Conservation (phyloP, 768 basidiomycete species). For the Termitomyces sp. region DNA sequence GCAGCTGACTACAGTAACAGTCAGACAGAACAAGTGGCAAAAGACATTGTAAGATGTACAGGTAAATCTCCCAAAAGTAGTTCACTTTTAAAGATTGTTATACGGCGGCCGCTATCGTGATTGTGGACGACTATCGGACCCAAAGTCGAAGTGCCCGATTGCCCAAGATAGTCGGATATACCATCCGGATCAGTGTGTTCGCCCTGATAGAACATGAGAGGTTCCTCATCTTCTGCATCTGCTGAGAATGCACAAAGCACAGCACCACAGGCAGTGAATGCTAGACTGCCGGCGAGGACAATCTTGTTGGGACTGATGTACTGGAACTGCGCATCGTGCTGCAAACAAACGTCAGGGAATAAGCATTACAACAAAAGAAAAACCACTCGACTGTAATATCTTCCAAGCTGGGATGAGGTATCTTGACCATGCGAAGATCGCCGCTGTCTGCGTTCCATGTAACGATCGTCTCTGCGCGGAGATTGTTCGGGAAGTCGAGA, state of each 20-base stretch:
- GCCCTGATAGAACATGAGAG: neutral
- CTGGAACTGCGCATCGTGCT: neutral
- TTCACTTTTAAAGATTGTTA: no score
- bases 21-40: no score
- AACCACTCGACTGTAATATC: neutral
- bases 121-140: slow-evolving; percentile 26
- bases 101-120: neutral
- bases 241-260: neutral
- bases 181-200: slow-evolving; percentile 8
- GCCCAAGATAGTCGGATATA: neutral
- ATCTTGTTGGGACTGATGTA: neutral
- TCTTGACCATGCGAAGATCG: neutral
- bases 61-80: no score
- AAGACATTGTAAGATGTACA: no score
- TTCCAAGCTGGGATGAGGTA: neutral
- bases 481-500: neutral
- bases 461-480: neutral
- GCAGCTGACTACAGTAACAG: no score
- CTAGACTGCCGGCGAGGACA: neutral
- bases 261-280: neutral
- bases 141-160: slow-evolving; percentile 43
- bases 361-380: neutral
- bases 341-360: neutral
- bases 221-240: neutral
- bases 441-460: neutral